Percentiles rank a stretch among this genome's conserved stretches.
Evolutionary conservation across 2,329 filamentous ascomycete genomes (phyloP).

Genomic region (Aspergillus pseudoterreus): DNA sequence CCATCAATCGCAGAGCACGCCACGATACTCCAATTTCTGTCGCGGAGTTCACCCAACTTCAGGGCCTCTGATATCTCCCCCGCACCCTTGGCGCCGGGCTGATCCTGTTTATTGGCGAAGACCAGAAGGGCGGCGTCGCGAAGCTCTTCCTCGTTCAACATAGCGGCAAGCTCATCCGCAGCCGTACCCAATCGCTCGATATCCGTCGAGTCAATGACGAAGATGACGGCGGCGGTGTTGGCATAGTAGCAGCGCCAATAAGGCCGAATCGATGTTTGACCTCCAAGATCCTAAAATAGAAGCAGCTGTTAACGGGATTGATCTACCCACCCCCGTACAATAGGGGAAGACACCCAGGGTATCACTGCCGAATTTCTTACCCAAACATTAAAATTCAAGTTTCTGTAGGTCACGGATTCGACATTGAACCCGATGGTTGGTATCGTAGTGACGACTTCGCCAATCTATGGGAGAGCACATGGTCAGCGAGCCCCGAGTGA

Average conservation of each 20-base stretch:
- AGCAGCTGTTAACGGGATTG: conserved; percentile 2
- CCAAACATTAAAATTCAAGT: conserved; percentile 99
- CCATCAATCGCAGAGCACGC: conserved; percentile 96
- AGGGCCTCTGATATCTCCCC: conserved; percentile 95
- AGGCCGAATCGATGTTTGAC: conserved; percentile 96
- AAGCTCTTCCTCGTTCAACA: conserved; percentile 96
- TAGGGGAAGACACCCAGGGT: too few relatives aligned
- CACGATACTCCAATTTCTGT: conserved; percentile 99
- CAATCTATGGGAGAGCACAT: conserved; percentile 60
- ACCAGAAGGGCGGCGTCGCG: conserved; percentile 88
- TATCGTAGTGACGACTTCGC: conserved; percentile 98
- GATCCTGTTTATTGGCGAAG: conserved; percentile 99
- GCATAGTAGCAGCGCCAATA: conserved; percentile 99
- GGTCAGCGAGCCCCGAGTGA: conserved; percentile 1
- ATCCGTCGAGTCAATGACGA: conserved; percentile 97
- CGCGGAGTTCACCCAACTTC: conserved; percentile 82
- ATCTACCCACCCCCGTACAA: neutral
- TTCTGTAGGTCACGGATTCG: conserved; percentile 97
- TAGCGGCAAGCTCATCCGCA: conserved; percentile 84
- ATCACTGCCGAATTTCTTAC: conserved; percentile 47
- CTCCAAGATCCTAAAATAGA: conserved; percentile 71
- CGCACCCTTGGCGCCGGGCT: conserved; percentile 92
- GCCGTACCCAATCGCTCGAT: conserved; percentile 92
- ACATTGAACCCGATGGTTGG: conserved; percentile 99
- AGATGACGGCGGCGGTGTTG: conserved; percentile 96